A percentile compares a stretch with the other conserved stretches of the same genome.
These are phyloP conservation scores for Magnusiomyces tetraspermus DNA, from an alignment of 1,139 yeast genomes.

Conservation along the genomic window DNA sequence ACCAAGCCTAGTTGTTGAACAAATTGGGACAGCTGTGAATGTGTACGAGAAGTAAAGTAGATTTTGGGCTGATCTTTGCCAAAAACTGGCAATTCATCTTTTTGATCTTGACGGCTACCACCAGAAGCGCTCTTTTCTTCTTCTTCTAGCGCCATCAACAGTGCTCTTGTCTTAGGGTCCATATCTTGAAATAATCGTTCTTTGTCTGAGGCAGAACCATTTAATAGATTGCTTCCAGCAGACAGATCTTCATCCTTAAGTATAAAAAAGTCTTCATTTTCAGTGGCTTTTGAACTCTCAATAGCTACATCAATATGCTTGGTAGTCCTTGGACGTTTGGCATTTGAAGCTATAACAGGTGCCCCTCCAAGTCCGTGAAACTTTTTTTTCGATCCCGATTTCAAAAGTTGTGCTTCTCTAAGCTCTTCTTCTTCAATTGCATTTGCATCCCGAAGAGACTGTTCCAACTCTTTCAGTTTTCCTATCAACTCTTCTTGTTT, in stretches of 20 bases:
- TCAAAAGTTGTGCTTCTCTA: constrained; percentile 3
- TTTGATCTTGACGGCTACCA: constrained; percentile 4
- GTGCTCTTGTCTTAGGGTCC: constrained; percentile 6
- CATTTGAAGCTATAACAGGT: neutral
- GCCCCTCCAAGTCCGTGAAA: neutral
- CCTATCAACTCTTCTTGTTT: constrained; percentile 28
- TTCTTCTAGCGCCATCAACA: constrained; percentile 6
- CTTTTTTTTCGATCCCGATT: neutral
- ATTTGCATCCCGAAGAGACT: constrained; percentile 29
- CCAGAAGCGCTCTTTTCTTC: constrained; percentile 6
- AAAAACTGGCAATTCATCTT: constrained; percentile 1
- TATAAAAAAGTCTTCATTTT: constrained; percentile 1
- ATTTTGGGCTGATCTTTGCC: constrained; percentile 33
- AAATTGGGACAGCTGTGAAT: constrained; percentile 79
- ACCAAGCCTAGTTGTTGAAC: constrained; percentile 62
- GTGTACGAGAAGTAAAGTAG: constrained; percentile 77
- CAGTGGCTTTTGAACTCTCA: constrained; percentile 3
- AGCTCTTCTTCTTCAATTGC: constrained; percentile 18
- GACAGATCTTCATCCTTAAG: neutral
- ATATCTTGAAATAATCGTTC: constrained; percentile 3
- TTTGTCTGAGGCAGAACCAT: neutral
- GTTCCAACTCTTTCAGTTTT: constrained; percentile 35
- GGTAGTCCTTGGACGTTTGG: neutral
- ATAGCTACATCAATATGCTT: constrained; percentile 6
- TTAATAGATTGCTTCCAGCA: neutral